phyloP scores from a whole-genome alignment of 1,284 basidiomycete species.

The Waitea zeae region DNA sequence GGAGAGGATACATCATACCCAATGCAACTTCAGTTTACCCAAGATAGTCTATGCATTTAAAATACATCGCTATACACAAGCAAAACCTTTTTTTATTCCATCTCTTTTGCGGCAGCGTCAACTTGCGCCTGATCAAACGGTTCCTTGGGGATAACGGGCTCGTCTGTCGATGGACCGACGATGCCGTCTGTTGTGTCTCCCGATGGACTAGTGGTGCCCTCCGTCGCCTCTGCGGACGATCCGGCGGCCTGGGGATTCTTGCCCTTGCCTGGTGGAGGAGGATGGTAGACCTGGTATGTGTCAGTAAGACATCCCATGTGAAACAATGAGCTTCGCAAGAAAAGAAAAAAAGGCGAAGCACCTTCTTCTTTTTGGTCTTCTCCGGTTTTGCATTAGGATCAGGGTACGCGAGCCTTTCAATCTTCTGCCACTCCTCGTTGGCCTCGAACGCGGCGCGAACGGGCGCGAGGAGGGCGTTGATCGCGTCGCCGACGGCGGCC shows the following conservation, averaged over 20 bases:
- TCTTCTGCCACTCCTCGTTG: conserved; percentile 68
- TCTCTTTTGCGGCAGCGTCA: neutral
- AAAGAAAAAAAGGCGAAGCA: conserved; percentile 8
- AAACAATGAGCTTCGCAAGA: neutral
- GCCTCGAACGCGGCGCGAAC: conserved; percentile 65
- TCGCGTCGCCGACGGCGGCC: conserved; percentile 59
- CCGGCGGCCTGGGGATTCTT: conserved; percentile 25
- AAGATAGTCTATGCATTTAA: too few relatives aligned
- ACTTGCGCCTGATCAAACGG: neutral
- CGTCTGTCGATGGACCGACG: neutral
- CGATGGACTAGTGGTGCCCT: too few relatives aligned
- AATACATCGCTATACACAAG: too few relatives aligned
- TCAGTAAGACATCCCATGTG: neutral
- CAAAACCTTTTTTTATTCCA: too few relatives aligned
- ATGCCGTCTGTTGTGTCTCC: neutral
- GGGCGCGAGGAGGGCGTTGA: conserved; percentile 68
- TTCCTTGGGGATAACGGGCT: neutral
- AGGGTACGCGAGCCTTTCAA: conserved; percentile 77
- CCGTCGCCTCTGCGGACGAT: conserved; percentile 5
- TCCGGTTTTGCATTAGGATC: conserved; percentile 46
- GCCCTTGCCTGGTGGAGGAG: conserved; percentile 61
- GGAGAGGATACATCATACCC: too few relatives aligned
- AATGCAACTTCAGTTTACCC: too few relatives aligned
- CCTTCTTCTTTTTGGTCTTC: conserved; percentile 47
- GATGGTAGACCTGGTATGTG: conserved; percentile 43